Evolutionary conservation across 1,284 basidiomycete genomes (phyloP).

Genomic region (Ganoderma lucidum): DNA sequence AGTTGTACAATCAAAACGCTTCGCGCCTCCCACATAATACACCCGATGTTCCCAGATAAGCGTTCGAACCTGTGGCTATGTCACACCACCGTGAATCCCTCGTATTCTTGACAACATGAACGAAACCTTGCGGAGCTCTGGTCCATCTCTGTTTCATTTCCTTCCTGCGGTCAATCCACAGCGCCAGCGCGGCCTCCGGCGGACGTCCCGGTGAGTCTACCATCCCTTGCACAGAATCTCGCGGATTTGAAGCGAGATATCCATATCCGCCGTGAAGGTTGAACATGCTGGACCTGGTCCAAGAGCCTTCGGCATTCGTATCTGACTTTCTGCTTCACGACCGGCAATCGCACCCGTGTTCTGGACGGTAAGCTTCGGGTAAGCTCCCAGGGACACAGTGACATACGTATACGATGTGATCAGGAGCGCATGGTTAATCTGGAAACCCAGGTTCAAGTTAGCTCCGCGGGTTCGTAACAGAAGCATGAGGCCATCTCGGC

Average conservation of each 20-base stretch:
- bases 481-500: neutral
- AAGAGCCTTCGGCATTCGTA: neutral
- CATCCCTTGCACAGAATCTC: neutral
- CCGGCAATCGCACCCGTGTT: neutral
- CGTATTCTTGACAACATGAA: neutral
- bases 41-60: neutral
- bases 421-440: neutral
- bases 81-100: neutral
- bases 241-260: neutral
- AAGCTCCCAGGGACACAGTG: neutral
- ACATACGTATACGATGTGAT: neutral
- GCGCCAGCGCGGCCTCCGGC: neutral
- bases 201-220: neutral
- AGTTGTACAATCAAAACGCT: neutral
- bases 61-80: neutral
- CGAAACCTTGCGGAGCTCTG: neutral
- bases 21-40: neutral
- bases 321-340: neutral
- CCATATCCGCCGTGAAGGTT: neutral
- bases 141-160: neutral
- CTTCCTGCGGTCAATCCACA: neutral
- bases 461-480: too few species aligned
- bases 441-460: neutral
- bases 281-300: neutral
- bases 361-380: neutral